Evolutionary conservation across 2,329 filamentous ascomycete species (phyloP), one percentile per base, ranked within the genome.

Genomic region (Clarireedia paspali): DNA sequence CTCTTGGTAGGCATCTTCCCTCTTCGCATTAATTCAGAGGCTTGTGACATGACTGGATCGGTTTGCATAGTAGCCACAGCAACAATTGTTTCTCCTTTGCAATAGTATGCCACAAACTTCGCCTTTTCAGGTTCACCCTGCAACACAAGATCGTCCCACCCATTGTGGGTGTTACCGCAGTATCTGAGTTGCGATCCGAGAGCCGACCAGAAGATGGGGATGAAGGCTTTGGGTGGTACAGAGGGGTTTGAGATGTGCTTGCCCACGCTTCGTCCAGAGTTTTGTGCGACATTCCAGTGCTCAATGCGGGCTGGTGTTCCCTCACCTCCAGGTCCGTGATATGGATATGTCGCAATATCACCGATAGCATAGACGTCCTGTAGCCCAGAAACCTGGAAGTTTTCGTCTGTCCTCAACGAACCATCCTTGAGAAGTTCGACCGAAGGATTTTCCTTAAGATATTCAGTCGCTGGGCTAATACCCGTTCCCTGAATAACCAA

Each of bases 271-370:
- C 92, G 88, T 2, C 94, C 94, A 1, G 89, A 79, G 67, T 97
- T 96, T 68, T 97, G 94, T 4, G 94, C 94, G 2, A 99, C 94
- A 72, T 96, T 92, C 94, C 94, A 99, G 71, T 99, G 94, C 77
- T 99, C 94, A 68, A 97, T 96, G 60, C 94, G 86, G 0, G 87
- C 82, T 17, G 80, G 78, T 46, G 78, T 78, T 60, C 88, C 89
- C 15, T 87, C 79, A 26, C 89, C 87, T 24, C 89, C 91, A 0
- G 94, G 94, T 1, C 94, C 94, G 70, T 89, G 81, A 75, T 99
- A 99, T 0, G 94, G 94, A 71, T 90, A 96, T 0, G 88, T 91
- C 12, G 94, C 91, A 60, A 99, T 97, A 70, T 99, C 94, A 52
- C 92, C 92, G 59, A 99, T 83, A 14, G 94, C 94, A 68, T 89